These are phyloP conservation scores for Debaryomyces udenii DNA, from an alignment of 1,139 yeast genomes.

Conservation along the genomic window DNA sequence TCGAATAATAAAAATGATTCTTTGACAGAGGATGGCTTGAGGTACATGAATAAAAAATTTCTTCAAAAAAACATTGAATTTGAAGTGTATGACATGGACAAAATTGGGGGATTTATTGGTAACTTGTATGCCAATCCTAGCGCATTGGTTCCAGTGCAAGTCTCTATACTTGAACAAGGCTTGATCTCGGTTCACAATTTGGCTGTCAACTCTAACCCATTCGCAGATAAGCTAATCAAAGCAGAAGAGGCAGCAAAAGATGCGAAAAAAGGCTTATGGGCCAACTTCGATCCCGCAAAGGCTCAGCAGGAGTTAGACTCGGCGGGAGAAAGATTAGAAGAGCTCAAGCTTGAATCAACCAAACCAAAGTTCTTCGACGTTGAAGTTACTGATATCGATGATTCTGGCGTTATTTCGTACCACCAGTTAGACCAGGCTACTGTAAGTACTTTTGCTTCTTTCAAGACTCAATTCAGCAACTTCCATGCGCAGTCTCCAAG, in stretches of 20 bases:
- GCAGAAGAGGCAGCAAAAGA: conserved; percentile 68
- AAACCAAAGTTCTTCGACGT: conserved; percentile 63
- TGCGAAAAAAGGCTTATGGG: conserved; percentile 68
- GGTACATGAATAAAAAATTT: conserved; percentile 55
- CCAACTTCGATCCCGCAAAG: conserved; percentile 48
- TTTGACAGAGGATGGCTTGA: conserved; percentile 55
- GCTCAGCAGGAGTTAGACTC: conserved; percentile 28
- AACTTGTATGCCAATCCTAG: conserved; percentile 59
- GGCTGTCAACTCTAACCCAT: conserved; percentile 63
- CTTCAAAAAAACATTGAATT: conserved; percentile 76
- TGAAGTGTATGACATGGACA: conserved; percentile 71
- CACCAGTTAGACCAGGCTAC: conserved; percentile 48
- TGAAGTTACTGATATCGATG: conserved; percentile 57
- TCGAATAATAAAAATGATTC: conserved; percentile 50
- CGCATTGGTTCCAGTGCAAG: conserved; percentile 58
- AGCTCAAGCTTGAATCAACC: conserved; percentile 28
- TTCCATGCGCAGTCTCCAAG: conserved; percentile 46
- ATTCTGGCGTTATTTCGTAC: conserved; percentile 54
- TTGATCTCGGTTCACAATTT: conserved; percentile 65
- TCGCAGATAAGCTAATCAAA: conserved; percentile 52
- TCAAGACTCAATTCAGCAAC: conserved; percentile 51
- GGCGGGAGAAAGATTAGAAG: conserved; percentile 22
- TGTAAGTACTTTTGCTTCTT: conserved; percentile 36
- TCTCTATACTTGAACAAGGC: conserved; percentile 64
- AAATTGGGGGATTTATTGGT: conserved; percentile 82